These are phyloP conservation scores for Caulochytrium protostelioides DNA, from an alignment of 371 early-diverging fungal species.

Conservation along the genomic window DNA sequence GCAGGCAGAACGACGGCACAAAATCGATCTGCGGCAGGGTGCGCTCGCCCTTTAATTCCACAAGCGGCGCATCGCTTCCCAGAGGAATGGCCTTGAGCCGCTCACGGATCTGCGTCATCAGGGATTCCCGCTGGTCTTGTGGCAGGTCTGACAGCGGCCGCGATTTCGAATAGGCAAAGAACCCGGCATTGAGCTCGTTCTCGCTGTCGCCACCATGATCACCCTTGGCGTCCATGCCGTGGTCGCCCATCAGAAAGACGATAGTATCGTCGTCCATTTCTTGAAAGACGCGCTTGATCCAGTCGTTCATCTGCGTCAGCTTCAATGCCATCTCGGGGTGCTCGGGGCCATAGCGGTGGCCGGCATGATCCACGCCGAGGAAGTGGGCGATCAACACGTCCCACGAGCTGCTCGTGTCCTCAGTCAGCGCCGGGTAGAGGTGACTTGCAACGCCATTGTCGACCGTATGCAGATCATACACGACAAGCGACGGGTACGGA, in stretches of 20 bases:
- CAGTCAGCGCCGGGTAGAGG: slow-evolving; percentile 20
- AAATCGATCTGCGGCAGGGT: slow-evolving; percentile 65
- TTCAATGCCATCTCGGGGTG: slow-evolving; percentile 67
- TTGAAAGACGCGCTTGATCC: slow-evolving; percentile 41
- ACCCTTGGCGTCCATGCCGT: slow-evolving; percentile 95
- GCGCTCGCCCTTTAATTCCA: too few species aligned
- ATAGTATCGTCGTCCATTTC: slow-evolving; percentile 65
- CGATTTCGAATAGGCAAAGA: too few species aligned
- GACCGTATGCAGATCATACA: slow-evolving; percentile 81
- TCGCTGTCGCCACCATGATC: slow-evolving; percentile 94
- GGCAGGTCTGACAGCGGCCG: too few species aligned
- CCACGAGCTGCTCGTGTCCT: slow-evolving; percentile 19
- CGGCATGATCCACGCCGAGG: slow-evolving; percentile 90
- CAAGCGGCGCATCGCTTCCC: too few species aligned
- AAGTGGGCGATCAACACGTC: slow-evolving; percentile 70
- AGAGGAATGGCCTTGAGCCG: too few species aligned
- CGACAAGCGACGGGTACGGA: slow-evolving; percentile 69
- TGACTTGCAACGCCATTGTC: slow-evolving; percentile 57
- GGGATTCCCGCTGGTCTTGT: too few species aligned
- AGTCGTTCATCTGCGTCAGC: slow-evolving; percentile 56
- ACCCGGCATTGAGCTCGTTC: slow-evolving; percentile 61
- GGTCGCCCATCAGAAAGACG: slow-evolving; percentile 91
- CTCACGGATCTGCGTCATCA: too few species aligned
- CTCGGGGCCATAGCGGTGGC: slow-evolving; percentile 76
- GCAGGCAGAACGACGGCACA: slow-evolving; percentile 60